These are phyloP conservation scores for Geotrichum phurueaensis DNA, from an alignment of 1,139 yeast species.

Conservation along the genomic window DNA sequence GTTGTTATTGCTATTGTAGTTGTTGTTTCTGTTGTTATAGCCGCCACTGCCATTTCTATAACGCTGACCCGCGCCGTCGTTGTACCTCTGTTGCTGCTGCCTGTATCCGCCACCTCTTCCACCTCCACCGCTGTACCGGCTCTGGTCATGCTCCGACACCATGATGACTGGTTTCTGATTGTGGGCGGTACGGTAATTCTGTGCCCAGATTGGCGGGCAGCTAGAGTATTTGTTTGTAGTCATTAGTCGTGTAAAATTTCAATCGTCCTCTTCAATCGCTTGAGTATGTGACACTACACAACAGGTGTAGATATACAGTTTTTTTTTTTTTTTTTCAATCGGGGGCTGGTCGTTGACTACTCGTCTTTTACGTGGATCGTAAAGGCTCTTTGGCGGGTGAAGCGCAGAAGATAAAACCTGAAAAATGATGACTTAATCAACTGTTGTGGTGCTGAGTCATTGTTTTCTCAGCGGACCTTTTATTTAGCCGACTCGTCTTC, in stretches of 20 bases:
- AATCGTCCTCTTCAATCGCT: neutral
- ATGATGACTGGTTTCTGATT: neutral
- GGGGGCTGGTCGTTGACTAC: neutral
- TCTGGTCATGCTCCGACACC: neutral
- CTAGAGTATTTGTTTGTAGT: neutral
- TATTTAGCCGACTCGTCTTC: neutral
- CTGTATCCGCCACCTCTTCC: neutral
- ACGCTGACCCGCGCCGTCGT: neutral
- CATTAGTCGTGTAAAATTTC: neutral
- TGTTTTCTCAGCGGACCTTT: neutral
- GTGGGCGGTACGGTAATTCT: conserved; percentile 22
- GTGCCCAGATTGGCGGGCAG: conserved; percentile 76
- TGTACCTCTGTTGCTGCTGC: neutral
- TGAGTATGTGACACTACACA: neutral
- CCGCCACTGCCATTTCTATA: neutral
- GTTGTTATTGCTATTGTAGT: neutral
- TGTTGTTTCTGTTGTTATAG: neutral
- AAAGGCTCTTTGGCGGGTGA: neutral
- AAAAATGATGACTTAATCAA: neutral
- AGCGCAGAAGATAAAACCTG: neutral
- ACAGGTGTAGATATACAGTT: too few relatives aligned
- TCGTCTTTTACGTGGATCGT: neutral
- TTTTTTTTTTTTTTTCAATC: too few relatives aligned
- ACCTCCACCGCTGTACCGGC: neutral
- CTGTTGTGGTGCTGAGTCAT: neutral